A percentile compares a stretch with the other conserved stretches of the same genome.
phyloP scores from a whole-genome alignment of 306 rosid species.

The Hylodesmum podocarpum region DNA sequence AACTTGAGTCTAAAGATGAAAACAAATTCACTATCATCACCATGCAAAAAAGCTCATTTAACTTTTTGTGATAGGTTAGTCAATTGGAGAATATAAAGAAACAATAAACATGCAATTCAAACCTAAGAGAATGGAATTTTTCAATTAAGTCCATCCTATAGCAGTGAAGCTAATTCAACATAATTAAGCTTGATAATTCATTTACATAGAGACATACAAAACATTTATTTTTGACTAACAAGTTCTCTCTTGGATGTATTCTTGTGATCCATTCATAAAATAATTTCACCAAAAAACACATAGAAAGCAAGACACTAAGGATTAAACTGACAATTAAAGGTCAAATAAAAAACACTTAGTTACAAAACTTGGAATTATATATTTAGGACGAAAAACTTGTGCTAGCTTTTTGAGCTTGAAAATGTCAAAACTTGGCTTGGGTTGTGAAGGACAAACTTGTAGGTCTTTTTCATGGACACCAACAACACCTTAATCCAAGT shows the following conservation, averaged over 20 bases:
- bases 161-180: constrained; percentile 15
- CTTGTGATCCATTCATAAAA: neutral
- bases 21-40: constrained; percentile 96
- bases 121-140: neutral
- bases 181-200: constrained; percentile 18
- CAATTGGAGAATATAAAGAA: constrained; percentile 12
- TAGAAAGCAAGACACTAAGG: neutral
- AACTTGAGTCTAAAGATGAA: constrained; percentile 86
- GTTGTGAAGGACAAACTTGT: too few species aligned
- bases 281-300: constrained; percentile 10
- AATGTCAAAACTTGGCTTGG: too few species aligned
- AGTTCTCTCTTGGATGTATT: constrained; percentile 7
- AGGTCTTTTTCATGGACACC: too few species aligned
- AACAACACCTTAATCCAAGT: too few species aligned
- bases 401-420: too few species aligned
- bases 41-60: too few species aligned
- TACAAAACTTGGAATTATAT: too few species aligned
- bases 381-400: too few species aligned
- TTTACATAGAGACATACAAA: constrained; percentile 1
- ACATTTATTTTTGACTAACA: neutral
- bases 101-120: constrained; percentile 3
- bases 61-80: neutral
- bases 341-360: too few species aligned
- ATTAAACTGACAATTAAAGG: too few species aligned
- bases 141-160: neutral